Conservation (phyloP, 2,329 filamentous ascomycete genomes). For the Thermomyces lanuginosus region DNA sequence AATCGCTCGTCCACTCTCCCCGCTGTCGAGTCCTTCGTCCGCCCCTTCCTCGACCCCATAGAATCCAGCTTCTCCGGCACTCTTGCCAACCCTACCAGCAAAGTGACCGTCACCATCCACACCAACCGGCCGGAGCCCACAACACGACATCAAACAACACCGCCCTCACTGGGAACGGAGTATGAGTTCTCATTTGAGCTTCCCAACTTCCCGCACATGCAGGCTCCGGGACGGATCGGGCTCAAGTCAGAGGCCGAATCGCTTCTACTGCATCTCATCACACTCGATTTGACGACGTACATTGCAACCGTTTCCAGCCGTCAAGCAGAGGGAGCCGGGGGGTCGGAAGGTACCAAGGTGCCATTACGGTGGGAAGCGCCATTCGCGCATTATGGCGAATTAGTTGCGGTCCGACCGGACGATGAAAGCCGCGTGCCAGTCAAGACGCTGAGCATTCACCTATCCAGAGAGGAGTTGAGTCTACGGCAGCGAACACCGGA, state of each 20-base stretch:
- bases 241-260: constrained; percentile 19
- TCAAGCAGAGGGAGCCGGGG: neutral
- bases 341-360: constrained; percentile 1
- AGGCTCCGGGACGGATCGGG: constrained; percentile 18
- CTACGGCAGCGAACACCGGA: constrained; percentile 1
- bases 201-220: constrained; percentile 15
- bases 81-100: constrained; percentile 19
- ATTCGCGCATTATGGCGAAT: constrained; percentile 7
- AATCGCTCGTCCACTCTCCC: constrained; percentile 4
- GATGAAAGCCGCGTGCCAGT: neutral
- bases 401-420: constrained; percentile 2
- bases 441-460: constrained; percentile 4
- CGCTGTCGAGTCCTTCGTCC: constrained; percentile 26
- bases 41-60: constrained; percentile 26
- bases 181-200: constrained; percentile 22
- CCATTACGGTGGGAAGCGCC: constrained; percentile 13
- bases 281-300: constrained; percentile 22
- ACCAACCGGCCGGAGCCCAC: constrained; percentile 15
- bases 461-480: constrained; percentile 4
- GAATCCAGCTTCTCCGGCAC: constrained; percentile 26
- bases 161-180: constrained; percentile 21
- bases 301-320: constrained; percentile 11
- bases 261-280: constrained; percentile 19
- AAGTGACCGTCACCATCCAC: constrained; percentile 22
- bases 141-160: constrained; percentile 1